These are phyloP conservation scores for Cordyceps cicadae DNA, from an alignment of 2,329 filamentous ascomycete genomes.

Conservation along the genomic window DNA sequence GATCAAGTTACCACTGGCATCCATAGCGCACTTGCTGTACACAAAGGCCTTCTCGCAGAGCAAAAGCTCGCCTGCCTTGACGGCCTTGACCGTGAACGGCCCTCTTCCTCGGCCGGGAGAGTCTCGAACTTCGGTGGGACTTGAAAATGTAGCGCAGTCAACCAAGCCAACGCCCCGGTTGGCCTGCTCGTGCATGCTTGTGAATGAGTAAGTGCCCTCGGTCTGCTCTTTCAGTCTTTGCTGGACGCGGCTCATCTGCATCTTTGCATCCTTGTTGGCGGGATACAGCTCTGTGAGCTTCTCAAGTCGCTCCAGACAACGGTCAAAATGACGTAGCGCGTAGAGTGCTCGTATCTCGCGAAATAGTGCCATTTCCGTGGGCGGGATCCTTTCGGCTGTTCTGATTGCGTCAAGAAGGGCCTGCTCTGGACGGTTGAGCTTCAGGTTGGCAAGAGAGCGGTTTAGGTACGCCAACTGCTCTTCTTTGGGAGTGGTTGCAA, in stretches of 20 bases:
- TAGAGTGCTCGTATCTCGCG: conserved; percentile 39
- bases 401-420: conserved; percentile 24
- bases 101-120: conserved; percentile 37
- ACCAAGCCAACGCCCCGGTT: conserved; percentile 30
- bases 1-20: conserved; percentile 19
- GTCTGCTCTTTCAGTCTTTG: conserved; percentile 30
- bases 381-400: conserved; percentile 10
- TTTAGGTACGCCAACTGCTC: conserved; percentile 26
- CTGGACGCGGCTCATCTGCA: conserved; percentile 23
- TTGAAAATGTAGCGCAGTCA: conserved; percentile 39
- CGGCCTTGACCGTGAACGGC: conserved; percentile 39
- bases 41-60: conserved; percentile 49
- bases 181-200: conserved; percentile 28
- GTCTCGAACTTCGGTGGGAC: conserved; percentile 31
- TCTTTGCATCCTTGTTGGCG: conserved; percentile 23
- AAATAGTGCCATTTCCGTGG: conserved; percentile 35
- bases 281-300: conserved; percentile 26
- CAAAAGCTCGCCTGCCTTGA: conserved; percentile 42
- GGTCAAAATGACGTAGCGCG: conserved; percentile 28
- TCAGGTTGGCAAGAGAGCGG: conserved; percentile 27
- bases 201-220: conserved; percentile 32
- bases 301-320: conserved; percentile 27
- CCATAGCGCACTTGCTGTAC: conserved; percentile 19
- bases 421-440: conserved; percentile 20
- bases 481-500: conserved; percentile 27